Percentiles rank a stretch among this genome's conserved stretches.
Evolutionary conservation across 345 rosid species (phyloP).

Genomic region (Aquilaria yunnanensis): DNA sequence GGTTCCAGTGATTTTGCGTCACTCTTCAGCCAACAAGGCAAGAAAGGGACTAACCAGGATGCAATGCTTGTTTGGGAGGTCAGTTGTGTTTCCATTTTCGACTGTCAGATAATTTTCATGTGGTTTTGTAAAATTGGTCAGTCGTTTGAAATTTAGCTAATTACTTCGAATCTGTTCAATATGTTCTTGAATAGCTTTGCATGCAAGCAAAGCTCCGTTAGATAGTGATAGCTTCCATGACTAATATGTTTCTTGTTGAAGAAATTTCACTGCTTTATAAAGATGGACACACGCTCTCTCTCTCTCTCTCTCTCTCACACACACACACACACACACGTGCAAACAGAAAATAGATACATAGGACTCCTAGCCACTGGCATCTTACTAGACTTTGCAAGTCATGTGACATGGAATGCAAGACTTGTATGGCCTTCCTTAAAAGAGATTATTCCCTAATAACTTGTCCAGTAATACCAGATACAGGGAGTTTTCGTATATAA

Average conservation of each 20-base stretch:
- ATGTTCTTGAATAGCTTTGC: slow-evolving; percentile 7
- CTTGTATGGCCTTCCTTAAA: too few species aligned
- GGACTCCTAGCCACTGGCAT: too few species aligned
- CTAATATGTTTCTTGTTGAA: neutral
- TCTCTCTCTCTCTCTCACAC: too few species aligned
- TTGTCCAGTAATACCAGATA: too few species aligned
- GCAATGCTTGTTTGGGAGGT: slow-evolving; percentile 99
- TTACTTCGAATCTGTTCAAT: neutral
- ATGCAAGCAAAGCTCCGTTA: neutral
- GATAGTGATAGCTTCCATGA: neutral
- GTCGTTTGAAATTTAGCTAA: neutral
- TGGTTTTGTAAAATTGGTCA: slow-evolving; percentile 7
- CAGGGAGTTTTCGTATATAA: too few species aligned
- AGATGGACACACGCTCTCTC: too few species aligned
- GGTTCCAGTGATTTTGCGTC: slow-evolving; percentile 83
- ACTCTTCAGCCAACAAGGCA: slow-evolving; percentile 88
- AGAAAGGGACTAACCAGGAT: slow-evolving; percentile 98
- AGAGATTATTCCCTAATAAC: too few species aligned
- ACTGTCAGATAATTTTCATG: slow-evolving; percentile 5
- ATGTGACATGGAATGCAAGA: too few species aligned
- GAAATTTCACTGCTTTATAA: too few species aligned
- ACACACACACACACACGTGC: too few species aligned
- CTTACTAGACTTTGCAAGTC: too few species aligned
- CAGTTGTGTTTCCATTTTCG: slow-evolving; percentile 18
- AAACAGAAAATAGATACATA: too few species aligned